Percentiles rank a stretch among this genome's conserved stretches.
phyloP scores from a whole-genome alignment of 176 grass and related monocot species.

The Alloteropsis semialata region DNA sequence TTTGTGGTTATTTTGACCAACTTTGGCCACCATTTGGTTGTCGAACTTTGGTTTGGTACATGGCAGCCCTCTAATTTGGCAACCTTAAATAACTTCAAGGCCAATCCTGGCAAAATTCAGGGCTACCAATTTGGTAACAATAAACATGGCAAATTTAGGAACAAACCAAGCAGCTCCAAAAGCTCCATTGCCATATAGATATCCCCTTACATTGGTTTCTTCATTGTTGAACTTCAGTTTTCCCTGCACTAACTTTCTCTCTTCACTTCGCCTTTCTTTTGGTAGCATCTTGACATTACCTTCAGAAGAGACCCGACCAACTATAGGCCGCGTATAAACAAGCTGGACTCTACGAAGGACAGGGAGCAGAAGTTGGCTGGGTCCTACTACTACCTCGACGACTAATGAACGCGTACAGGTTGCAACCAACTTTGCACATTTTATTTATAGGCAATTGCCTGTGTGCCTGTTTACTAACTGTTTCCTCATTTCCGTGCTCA shows the following conservation, averaged over 20 bases:
- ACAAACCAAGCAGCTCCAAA: not conserved
- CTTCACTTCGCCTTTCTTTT: not conserved
- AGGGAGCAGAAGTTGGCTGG: conserved; percentile 80
- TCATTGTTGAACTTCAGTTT: not conserved
- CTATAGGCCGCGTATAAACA: conserved; percentile 90
- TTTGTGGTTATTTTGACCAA: not conserved
- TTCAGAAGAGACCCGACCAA: conserved; percentile 92
- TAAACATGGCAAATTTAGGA: not conserved
- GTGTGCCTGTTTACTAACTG: not conserved
- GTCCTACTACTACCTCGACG: conserved; percentile 85
- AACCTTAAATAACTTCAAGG: not conserved
- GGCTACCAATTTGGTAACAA: not conserved
- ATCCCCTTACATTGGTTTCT: not conserved
- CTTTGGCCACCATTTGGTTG: not conserved
- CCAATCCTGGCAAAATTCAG: not conserved
- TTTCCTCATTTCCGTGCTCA: not conserved
- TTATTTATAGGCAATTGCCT: not conserved
- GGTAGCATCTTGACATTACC: conserved; percentile 84
- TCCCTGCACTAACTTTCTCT: not conserved
- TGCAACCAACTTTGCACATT: not conserved
- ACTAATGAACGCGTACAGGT: conserved; percentile 44
- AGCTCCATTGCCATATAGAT: no score
- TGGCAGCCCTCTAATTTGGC: not conserved
- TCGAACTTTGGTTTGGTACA: not conserved
- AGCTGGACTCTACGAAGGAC: conserved; percentile 84